These are phyloP conservation scores for Aspergillus incahuasiensis DNA, from an alignment of 495 filamentous ascomycete genomes.

Conservation along the genomic window DNA sequence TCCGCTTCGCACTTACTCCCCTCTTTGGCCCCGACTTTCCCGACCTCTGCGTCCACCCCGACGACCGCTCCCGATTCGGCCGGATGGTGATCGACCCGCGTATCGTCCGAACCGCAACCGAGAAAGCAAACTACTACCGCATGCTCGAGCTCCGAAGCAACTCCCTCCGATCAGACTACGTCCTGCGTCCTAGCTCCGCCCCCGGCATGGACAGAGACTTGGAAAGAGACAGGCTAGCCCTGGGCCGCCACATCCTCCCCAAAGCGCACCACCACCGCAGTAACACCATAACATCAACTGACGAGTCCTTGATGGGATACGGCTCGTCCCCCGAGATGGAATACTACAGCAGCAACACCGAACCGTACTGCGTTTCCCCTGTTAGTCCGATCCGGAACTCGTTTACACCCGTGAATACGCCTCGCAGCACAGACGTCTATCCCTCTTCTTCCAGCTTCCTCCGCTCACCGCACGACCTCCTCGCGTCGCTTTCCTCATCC, in stretches of 20 bases:
- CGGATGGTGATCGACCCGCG: conserved; percentile 63
- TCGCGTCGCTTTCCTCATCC: neutral
- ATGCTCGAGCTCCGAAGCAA: conserved; percentile 21
- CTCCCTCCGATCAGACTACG: neutral
- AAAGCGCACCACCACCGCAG: conserved; percentile 9
- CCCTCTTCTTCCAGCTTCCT: neutral
- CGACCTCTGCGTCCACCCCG: conserved; percentile 58
- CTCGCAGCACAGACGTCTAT: conserved; percentile 21
- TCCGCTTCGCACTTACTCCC: conserved; percentile 78
- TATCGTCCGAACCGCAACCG: conserved; percentile 53
- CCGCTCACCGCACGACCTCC: conserved; percentile 11
- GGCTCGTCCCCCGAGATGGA: conserved; percentile 23
- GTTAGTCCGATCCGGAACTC: conserved; percentile 19
- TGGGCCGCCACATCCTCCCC: conserved; percentile 6
- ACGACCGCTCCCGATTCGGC: conserved; percentile 51
- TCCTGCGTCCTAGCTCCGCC: conserved; percentile 6
- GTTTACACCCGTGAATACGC: conserved; percentile 34
- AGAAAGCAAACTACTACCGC: conserved; percentile 48
- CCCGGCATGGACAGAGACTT: neutral
- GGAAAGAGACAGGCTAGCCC: neutral
- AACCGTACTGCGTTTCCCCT: conserved; percentile 28
- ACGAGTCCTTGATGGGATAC: conserved; percentile 15
- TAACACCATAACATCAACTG: conserved; percentile 7
- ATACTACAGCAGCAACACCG: conserved; percentile 12
- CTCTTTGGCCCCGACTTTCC: conserved; percentile 84